Conservation (phyloP, 2,329 filamentous ascomycete genomes). For the Colletotrichum cuscutae region DNA sequence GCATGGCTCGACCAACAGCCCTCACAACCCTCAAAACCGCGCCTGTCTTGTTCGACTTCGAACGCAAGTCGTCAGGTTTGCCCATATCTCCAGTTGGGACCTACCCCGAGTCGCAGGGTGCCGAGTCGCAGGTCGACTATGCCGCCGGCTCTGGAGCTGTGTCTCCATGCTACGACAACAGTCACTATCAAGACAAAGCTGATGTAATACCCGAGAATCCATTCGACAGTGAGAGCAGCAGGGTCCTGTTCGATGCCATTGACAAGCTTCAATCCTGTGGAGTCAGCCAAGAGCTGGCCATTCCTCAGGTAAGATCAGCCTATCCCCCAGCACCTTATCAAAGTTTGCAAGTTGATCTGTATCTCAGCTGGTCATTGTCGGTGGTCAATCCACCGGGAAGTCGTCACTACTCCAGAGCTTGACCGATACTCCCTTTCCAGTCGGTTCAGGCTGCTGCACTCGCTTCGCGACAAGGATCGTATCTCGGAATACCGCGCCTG, state of each 20-base stretch:
- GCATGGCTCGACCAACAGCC: background rate
- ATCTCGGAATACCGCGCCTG: conserved; percentile 45
- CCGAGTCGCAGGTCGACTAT: background rate
- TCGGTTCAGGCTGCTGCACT: conserved; percentile 45
- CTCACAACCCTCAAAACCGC: background rate
- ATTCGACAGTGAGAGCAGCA: conserved; percentile 47
- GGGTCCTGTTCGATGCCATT: conserved; percentile 48
- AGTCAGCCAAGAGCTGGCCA: conserved; percentile 42
- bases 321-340: background rate
- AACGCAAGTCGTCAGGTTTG: background rate
- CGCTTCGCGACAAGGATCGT: conserved; percentile 50
- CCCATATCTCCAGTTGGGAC: background rate
- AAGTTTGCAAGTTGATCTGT: background rate
- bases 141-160: background rate
- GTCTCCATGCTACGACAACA: background rate
- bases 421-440: conserved; percentile 50
- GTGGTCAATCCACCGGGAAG: conserved; percentile 50
- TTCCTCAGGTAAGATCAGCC: conserved; percentile 45
- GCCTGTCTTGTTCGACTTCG: background rate
- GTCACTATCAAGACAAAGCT: background rate
- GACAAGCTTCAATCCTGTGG: conserved; percentile 47
- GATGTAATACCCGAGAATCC: conserved; percentile 39
- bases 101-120: background rate
- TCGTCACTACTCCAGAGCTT: conserved; percentile 50
- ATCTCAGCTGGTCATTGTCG: conserved; percentile 48